Conservation (phyloP, 352 stramenopile genomes). For the Globisporangium cylindrosporum region DNA sequence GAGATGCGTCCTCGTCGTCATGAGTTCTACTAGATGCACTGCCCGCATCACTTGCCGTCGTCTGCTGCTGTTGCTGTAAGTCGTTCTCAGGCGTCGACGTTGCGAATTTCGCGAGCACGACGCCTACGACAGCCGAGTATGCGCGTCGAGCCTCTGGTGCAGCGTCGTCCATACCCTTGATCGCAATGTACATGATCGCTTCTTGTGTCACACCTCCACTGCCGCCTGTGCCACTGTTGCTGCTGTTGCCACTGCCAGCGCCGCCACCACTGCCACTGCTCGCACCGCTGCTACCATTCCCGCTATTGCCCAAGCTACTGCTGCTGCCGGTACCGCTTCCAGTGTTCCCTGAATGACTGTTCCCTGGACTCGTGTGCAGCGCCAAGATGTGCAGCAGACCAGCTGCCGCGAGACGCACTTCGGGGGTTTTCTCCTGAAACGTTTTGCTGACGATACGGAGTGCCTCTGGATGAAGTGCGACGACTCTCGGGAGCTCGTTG, state of each 20-base stretch:
- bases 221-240: conserved; percentile 11
- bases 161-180: conserved; percentile 77
- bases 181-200: conserved; percentile 60
- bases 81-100: conserved; percentile 47
- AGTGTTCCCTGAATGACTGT: conserved; percentile 7
- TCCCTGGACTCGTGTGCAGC: conserved; percentile 37
- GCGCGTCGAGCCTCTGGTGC: conserved; percentile 57
- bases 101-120: conserved; percentile 76
- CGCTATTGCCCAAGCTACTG: conserved; percentile 21
- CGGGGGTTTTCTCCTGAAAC: conserved; percentile 72
- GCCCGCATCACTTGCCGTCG: conserved; percentile 7
- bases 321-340: conserved; percentile 8
- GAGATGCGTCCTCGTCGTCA: conserved; percentile 29
- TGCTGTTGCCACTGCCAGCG: neutral
- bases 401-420: conserved; percentile 63
- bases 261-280: conserved; percentile 19
- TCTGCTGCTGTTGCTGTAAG: conserved; percentile 18
- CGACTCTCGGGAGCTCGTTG: conserved; percentile 34
- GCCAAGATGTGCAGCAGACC: conserved; percentile 65
- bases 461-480: conserved; percentile 54
- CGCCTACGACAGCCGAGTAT: conserved; percentile 65
- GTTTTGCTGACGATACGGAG: conserved; percentile 70
- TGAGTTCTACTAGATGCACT: conserved; percentile 11
- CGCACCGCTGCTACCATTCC: conserved; percentile 12
- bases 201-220: conserved; percentile 52